phyloP scores from a whole-genome alignment of 345 rosid genomes.

The Camelina hispida region DNA sequence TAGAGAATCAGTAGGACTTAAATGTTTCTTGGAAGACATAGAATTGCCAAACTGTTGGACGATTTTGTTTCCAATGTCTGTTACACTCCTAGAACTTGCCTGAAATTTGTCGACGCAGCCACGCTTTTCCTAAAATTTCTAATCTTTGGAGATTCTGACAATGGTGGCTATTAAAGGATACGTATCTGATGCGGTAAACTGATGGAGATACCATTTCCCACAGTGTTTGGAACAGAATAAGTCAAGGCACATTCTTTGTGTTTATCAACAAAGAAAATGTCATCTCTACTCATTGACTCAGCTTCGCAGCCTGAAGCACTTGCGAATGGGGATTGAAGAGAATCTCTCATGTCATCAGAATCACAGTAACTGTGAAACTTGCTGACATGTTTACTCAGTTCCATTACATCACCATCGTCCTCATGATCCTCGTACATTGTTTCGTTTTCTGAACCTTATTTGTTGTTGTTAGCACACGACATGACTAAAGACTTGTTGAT shows the following conservation, averaged over 20 bases:
- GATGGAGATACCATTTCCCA: conserved; percentile 42
- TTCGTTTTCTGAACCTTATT: conserved; percentile 48
- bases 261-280: conserved; percentile 57
- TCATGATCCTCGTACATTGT: conserved; percentile 51
- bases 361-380: conserved; percentile 57
- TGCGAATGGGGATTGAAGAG: conserved; percentile 59
- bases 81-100: conserved; percentile 54
- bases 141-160: conserved; percentile 89
- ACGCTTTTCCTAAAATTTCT: conserved; percentile 69
- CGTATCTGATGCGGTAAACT: conserved; percentile 53
- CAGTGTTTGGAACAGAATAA: conserved; percentile 30
- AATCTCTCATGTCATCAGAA: conserved; percentile 40
- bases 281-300: conserved; percentile 68
- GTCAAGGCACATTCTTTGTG: conserved; percentile 41
- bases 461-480: conserved; percentile 54
- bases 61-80: conserved; percentile 27
- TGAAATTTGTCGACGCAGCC: conserved; percentile 52
- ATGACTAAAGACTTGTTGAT: conserved; percentile 83
- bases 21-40: conserved; percentile 64
- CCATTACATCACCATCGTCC: conserved; percentile 60
- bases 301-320: conserved; percentile 67
- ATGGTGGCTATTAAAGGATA: conserved; percentile 63
- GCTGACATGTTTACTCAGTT: conserved; percentile 68
- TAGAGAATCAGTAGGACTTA: conserved; percentile 71
- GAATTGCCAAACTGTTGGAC: conserved; percentile 59